Evolutionary conservation across 2,329 filamentous ascomycete species (phyloP), one percentile per base, ranked within the genome.

Genomic region (Lachnellula cervina): DNA sequence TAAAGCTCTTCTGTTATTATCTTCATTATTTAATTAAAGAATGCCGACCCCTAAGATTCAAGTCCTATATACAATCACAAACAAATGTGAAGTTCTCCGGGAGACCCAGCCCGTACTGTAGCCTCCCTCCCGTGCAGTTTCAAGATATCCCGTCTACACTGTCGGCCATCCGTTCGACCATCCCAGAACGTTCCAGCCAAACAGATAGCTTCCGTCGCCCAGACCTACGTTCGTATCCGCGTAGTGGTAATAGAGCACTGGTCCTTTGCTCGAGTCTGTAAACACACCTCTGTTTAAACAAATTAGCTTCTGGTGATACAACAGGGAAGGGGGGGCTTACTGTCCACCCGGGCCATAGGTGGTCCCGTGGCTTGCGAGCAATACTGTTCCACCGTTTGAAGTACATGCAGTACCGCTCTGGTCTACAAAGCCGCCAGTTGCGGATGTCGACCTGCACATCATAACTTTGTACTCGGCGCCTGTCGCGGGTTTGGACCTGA

Each of bases 321-420:
- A 9, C 50, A 54, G 8, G 11, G 28, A 48, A 35, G 34, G 40
- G 5, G 17, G 37, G 55, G 59, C 58, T 55, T 50, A 62, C 67
- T 88, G 83, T 38, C 84, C 84, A 58, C 85, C 85, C 16, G 85
- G 84, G 32, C 80, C 84, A 62, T 87, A 88, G 0, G 86, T 76
- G 25, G 71, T 79, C 5, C 71, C 80, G 61, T 88, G 83, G 14
- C 76, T 81, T 59, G 78, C 76, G 0, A 88, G 73, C 0, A 89
- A 79, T 4, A 80, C 72, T 0, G 80, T 84, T 1, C 86, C 86
- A 8, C 85, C 84, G 44, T 79, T 77, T 7, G 72, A 64, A 0
- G 73, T 77, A 66, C 84, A 87, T 34, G 74, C 70, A 16, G 66
- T 71, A 1, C 84, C 83, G 49, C 65, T 66, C 54, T 76, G 71